These are phyloP conservation scores for Trametes meyenii DNA, from an alignment of 768 basidiomycete species.

Conservation along the genomic window DNA sequence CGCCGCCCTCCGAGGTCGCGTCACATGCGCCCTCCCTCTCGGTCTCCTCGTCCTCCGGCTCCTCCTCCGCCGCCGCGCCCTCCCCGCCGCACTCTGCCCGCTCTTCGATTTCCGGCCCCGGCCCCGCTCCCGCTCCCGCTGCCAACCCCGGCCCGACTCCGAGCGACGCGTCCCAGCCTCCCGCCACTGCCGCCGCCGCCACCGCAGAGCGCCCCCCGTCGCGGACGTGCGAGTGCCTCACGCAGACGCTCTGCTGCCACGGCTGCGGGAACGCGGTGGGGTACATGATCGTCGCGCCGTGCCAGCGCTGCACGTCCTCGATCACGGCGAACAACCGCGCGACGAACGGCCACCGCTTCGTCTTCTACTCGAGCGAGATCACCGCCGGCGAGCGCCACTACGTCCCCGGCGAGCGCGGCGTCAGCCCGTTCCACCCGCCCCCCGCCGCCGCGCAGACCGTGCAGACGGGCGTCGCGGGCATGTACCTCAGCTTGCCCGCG, in stretches of 20 bases:
- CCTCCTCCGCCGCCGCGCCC: constrained; percentile 28
- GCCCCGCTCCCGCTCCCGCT: background rate
- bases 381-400: constrained; percentile 64
- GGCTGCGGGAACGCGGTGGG: constrained; percentile 76
- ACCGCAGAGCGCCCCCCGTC: constrained; percentile 34
- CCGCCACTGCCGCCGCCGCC: constrained; percentile 19
- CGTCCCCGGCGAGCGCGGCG: constrained; percentile 63
- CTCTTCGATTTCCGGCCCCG: background rate
- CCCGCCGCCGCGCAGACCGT: background rate
- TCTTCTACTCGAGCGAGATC: constrained; percentile 80
- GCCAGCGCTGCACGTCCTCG: constrained; percentile 73
- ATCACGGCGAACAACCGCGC: constrained; percentile 66
- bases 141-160: background rate
- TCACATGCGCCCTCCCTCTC: constrained; percentile 6
- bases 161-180: background rate
- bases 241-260: constrained; percentile 79
- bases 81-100: too few relatives aligned
- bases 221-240: constrained; percentile 85
- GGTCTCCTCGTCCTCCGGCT: constrained; percentile 24
- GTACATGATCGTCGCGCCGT: constrained; percentile 83
- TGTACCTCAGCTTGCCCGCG: constrained; percentile 14
- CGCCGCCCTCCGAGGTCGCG: constrained; percentile 39
- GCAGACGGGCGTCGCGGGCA: background rate
- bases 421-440: constrained; percentile 38
- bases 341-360: constrained; percentile 86